phyloP scores from a whole-genome alignment of 768 basidiomycete species.

The Pleurotus tuber-regium region DNA sequence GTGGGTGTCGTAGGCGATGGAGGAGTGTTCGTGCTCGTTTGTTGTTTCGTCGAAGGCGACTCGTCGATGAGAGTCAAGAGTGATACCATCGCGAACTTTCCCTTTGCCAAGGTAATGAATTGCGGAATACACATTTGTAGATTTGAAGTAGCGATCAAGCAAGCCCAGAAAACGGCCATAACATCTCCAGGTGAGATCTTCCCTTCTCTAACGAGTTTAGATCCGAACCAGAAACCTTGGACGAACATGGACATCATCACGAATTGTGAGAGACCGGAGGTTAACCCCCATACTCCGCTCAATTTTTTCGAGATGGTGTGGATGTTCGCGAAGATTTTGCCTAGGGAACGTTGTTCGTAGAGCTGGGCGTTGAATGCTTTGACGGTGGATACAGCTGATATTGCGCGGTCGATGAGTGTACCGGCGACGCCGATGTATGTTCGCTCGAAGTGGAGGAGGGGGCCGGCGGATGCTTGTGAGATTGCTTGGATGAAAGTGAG shows the following conservation, averaged over 20 bases:
- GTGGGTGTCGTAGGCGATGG: constrained; percentile 11
- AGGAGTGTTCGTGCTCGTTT: constrained; percentile 4
- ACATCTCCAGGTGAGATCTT: constrained; percentile 70
- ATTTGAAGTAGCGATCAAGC: constrained; percentile 84
- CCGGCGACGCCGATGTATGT: constrained; percentile 66
- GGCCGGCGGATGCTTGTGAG: constrained; percentile 67
- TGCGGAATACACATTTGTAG: constrained; percentile 86
- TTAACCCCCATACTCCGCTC: constrained; percentile 73
- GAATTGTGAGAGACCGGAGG: constrained; percentile 71
- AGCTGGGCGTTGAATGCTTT: constrained; percentile 85
- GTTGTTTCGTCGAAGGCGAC: constrained; percentile 9
- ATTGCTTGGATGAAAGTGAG: constrained; percentile 74
- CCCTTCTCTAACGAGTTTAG: constrained; percentile 81
- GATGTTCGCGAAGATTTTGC: constrained; percentile 43
- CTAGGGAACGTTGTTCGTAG: constrained; percentile 41
- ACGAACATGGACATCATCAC: constrained; percentile 92
- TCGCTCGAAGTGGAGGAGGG: constrained; percentile 68
- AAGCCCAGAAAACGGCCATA: constrained; percentile 99
- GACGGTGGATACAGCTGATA: constrained; percentile 80
- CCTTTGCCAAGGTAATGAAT: constrained; percentile 73
- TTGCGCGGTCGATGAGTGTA: constrained; percentile 75
- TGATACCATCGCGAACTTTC: constrained; percentile 76
- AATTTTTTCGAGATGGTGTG: constrained; percentile 49
- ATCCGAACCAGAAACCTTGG: constrained; percentile 95
- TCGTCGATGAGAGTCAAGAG: constrained; percentile 60